A percentile compares a stretch with the other conserved stretches of the same genome.
These are phyloP conservation scores for Hypoxylon fragiforme DNA, from an alignment of 495 filamentous ascomycete species.

Conservation along the genomic window DNA sequence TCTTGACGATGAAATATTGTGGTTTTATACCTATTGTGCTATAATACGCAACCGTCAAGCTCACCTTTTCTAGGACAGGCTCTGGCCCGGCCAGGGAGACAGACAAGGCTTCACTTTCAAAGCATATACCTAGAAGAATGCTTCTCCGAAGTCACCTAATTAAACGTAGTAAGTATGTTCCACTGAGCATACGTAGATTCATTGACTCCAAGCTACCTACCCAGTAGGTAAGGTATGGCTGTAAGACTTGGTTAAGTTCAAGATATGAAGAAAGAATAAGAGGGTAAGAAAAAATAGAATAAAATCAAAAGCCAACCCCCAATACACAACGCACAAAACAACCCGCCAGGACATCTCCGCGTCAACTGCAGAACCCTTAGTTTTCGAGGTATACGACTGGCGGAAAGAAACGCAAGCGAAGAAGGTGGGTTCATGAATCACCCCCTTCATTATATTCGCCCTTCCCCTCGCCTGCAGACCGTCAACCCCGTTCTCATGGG, in stretches of 20 bases:
- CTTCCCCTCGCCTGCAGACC: slow-evolving; percentile 76
- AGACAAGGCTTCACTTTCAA: slow-evolving; percentile 15
- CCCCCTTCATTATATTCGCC: slow-evolving; percentile 28
- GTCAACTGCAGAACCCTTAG: slow-evolving; percentile 63
- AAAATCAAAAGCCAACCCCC: background rate
- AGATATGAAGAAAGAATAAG: too few species aligned
- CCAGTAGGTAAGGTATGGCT: too few species aligned
- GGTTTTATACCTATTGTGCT: slow-evolving; percentile 10
- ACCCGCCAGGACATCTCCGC: slow-evolving; percentile 74
- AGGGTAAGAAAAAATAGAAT: background rate
- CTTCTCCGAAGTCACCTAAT: background rate
- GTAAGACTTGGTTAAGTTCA: background rate
- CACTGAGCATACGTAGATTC: background rate
- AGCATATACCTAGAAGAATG: background rate
- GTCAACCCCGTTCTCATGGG: too few species aligned
- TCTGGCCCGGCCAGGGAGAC: background rate
- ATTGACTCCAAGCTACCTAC: background rate
- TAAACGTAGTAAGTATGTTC: background rate
- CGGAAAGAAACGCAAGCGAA: slow-evolving; percentile 61
- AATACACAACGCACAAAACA: background rate
- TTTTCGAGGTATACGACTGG: slow-evolving; percentile 79
- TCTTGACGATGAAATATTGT: slow-evolving; percentile 2
- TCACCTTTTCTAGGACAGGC: slow-evolving; percentile 13
- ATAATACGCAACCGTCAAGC: slow-evolving; percentile 10
- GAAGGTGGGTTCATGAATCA: slow-evolving; percentile 38